Evolutionary conservation across 2,329 filamentous ascomycete species (phyloP).

Genomic region (Pyrenophora tritici-repentis): DNA sequence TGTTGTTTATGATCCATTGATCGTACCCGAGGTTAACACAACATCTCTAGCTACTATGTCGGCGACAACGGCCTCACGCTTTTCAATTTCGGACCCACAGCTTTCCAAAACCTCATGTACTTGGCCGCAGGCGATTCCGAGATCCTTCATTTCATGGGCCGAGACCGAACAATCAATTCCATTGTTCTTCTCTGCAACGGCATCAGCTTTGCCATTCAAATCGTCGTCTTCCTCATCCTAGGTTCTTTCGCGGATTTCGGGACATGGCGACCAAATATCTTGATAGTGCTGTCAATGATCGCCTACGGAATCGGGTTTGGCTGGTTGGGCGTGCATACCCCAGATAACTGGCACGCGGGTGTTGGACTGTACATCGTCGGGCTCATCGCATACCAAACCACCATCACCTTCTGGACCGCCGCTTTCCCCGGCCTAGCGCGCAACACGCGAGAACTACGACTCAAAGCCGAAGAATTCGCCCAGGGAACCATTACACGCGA

Average conservation of each 20-base stretch:
- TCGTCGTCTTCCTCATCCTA: conserved; percentile 60
- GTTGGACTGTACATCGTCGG: conserved; percentile 69
- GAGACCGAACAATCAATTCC: conserved; percentile 39
- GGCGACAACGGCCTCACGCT: conserved; percentile 66
- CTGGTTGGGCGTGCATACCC: conserved; percentile 68
- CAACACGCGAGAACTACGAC: conserved; percentile 58
- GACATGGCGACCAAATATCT: conserved; percentile 61
- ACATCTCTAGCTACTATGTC: conserved; percentile 60
- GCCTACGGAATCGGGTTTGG: conserved; percentile 65
- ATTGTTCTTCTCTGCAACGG: conserved; percentile 69
- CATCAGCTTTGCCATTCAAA: conserved; percentile 70
- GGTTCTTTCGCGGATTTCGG: conserved; percentile 68
- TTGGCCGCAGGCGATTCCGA: conserved; percentile 63
- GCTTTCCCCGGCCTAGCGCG: conserved; percentile 64
- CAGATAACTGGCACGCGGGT: conserved; percentile 63
- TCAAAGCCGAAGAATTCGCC: conserved; percentile 53
- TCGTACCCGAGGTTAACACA: conserved; percentile 5
- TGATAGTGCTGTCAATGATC: conserved; percentile 59
- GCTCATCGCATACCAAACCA: conserved; percentile 69
- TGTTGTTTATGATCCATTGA: background rate
- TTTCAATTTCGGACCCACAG: conserved; percentile 57
- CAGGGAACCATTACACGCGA: conserved; percentile 60
- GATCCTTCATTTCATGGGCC: conserved; percentile 61
- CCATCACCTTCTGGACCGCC: conserved; percentile 70
- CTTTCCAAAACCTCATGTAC: conserved; percentile 66